Conservation (phyloP, 2,329 filamentous ascomycete genomes). For the Dactylellina drechsleri region DNA sequence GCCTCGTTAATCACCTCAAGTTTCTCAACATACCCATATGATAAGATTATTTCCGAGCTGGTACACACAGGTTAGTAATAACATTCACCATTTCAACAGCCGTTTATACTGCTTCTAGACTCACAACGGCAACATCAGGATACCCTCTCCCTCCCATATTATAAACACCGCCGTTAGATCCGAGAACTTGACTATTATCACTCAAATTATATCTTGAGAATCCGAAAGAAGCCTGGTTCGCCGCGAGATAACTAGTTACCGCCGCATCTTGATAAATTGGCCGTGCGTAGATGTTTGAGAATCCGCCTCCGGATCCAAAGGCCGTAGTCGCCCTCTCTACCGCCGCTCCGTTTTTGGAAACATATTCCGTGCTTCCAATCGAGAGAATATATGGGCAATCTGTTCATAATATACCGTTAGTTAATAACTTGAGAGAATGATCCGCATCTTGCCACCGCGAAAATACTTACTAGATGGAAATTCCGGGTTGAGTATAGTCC, state of each 20-base stretch:
- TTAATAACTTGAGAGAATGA: background rate
- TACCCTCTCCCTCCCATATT: conserved; percentile 65
- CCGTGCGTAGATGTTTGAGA: conserved; percentile 64
- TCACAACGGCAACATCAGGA: conserved; percentile 66
- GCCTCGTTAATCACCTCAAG: background rate
- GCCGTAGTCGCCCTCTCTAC: conserved; percentile 54
- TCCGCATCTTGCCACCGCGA: background rate
- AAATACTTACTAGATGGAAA: conserved; percentile 61
- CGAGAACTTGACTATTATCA: conserved; percentile 59
- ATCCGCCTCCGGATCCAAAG: conserved; percentile 64
- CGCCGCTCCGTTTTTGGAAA: conserved; percentile 42
- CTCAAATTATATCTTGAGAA: conserved; percentile 58
- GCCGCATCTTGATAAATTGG: conserved; percentile 63
- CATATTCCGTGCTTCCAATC: conserved; percentile 62
- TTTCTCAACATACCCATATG: background rate
- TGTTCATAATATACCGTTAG: conserved; percentile 54
- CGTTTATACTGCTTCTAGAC: conserved; percentile 57
- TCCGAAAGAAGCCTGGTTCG: conserved; percentile 59
- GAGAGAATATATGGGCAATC: conserved; percentile 67
- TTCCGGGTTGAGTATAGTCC: conserved; percentile 65
- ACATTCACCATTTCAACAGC: conserved; percentile 56
- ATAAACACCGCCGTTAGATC: conserved; percentile 62
- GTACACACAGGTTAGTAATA: background rate
- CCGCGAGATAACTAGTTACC: conserved; percentile 63
- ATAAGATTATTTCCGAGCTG: background rate